phyloP scores from a whole-genome alignment of 2,329 filamentous ascomycete species.

The Fusarium sp. region DNA sequence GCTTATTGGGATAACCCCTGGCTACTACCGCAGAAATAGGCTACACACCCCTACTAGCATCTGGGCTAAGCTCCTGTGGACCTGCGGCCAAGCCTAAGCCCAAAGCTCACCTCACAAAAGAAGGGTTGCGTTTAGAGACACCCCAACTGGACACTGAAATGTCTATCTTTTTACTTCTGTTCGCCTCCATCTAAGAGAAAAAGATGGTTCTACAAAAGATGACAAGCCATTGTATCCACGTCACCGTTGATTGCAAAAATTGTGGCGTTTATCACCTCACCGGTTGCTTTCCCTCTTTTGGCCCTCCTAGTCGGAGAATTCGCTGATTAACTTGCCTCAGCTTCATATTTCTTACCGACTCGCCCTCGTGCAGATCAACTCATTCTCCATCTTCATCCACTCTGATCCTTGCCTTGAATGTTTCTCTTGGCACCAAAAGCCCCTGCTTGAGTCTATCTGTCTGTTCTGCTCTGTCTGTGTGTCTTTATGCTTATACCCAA shows the following conservation, averaged over 20 bases:
- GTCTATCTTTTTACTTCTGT: background rate
- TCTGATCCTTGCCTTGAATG: conserved; percentile 6
- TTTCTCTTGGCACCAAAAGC: conserved; percentile 11
- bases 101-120: conserved; percentile 20
- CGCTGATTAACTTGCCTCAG: conserved; percentile 4
- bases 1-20: conserved; percentile 39
- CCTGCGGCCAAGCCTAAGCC: conserved; percentile 13
- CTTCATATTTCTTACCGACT: conserved; percentile 28
- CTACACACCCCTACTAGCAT: conserved; percentile 20
- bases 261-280: conserved; percentile 46
- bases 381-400: conserved; percentile 28
- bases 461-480: conserved; percentile 12
- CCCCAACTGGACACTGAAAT: conserved; percentile 4
- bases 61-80: conserved; percentile 11
- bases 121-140: conserved; percentile 7
- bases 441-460: conserved; percentile 8
- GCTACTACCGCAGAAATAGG: conserved; percentile 5
- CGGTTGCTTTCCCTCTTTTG: conserved; percentile 32
- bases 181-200: conserved; percentile 2
- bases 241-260: conserved; percentile 39
- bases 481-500: conserved; percentile 10
- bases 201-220: conserved; percentile 17
- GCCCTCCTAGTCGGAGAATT: conserved; percentile 28
- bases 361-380: conserved; percentile 30
- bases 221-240: conserved; percentile 30